These are phyloP conservation scores for Vaccinium vitisidaea DNA, from an alignment of 148 eudicot genomes.

Conservation along the genomic window DNA sequence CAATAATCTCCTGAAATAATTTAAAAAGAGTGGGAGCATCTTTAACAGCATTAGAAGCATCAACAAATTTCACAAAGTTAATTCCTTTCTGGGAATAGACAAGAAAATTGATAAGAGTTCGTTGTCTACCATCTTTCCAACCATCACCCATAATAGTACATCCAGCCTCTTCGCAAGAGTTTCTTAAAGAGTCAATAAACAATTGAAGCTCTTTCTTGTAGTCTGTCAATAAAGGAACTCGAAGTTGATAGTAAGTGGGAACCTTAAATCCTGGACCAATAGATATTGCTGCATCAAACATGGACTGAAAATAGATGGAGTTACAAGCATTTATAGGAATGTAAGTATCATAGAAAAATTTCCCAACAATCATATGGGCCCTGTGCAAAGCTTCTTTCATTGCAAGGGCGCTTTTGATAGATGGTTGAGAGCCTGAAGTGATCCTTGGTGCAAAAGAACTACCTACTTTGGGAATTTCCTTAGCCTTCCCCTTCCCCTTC, in stretches of 20 bases:
- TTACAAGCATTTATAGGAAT: constrained; percentile 6
- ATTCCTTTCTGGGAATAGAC: no score
- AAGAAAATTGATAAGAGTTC: no score
- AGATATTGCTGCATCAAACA: background rate
- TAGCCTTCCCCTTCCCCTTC: no score
- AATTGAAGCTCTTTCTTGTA: background rate
- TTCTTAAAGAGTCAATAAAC: no score
- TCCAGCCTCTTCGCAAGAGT: no score
- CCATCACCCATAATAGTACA: no score
- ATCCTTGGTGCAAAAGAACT: background rate
- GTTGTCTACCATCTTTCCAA: no score
- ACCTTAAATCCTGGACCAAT: constrained; percentile 11
- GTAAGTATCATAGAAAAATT: constrained; percentile 10
- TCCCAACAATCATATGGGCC: constrained; percentile 5
- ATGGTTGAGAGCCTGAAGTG: background rate
- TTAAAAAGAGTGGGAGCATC: no score
- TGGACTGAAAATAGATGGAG: background rate
- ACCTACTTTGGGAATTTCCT: background rate
- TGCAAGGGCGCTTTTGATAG: background rate
- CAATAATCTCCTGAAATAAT: no score
- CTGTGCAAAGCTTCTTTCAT: background rate
- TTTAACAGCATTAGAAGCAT: no score
- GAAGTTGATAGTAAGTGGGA: constrained; percentile 13
- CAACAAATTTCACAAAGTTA: no score
- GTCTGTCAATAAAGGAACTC: constrained; percentile 1